phyloP scores from a whole-genome alignment of 192 early-diverging fungal species.

The Umbelopsis isabellina region DNA sequence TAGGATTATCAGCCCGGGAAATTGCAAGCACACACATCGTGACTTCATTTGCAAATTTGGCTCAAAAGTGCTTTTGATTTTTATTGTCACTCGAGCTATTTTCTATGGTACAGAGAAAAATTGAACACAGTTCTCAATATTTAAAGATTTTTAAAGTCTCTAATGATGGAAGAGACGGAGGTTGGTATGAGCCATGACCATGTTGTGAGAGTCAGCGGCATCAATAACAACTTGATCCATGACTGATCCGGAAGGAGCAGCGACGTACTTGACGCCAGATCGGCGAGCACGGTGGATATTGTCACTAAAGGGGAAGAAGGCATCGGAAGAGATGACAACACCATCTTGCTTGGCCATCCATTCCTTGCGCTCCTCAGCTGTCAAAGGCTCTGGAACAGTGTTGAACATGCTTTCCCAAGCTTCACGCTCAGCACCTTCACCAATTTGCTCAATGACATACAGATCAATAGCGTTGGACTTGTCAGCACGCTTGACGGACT shows the following conservation, averaged over 20 bases:
- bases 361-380: constrained; percentile 75
- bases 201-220: constrained; percentile 78
- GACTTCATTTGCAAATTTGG: background rate
- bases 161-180: constrained; percentile 97
- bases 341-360: constrained; percentile 72
- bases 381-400: constrained; percentile 76
- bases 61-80: background rate
- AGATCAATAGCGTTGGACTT: constrained; percentile 97
- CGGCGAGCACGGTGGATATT: constrained; percentile 85
- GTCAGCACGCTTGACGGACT: constrained; percentile 89
- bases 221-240: constrained; percentile 86
- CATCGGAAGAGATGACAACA: constrained; percentile 92
- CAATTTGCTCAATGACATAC: constrained; percentile 89
- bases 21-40: background rate
- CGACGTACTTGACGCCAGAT: constrained; percentile 87
- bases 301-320: constrained; percentile 99
- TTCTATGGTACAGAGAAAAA: constrained; percentile 20
- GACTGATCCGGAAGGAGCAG: constrained; percentile 91
- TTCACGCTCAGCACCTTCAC: constrained; percentile 65
- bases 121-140: background rate
- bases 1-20: background rate
- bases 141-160: background rate
- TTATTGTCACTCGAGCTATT: constrained; percentile 2
- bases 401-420: constrained; percentile 86
- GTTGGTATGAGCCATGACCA: constrained; percentile 86